Conservation (phyloP, 192 early-diverging fungal species). For the Coemansia sp. region DNA sequence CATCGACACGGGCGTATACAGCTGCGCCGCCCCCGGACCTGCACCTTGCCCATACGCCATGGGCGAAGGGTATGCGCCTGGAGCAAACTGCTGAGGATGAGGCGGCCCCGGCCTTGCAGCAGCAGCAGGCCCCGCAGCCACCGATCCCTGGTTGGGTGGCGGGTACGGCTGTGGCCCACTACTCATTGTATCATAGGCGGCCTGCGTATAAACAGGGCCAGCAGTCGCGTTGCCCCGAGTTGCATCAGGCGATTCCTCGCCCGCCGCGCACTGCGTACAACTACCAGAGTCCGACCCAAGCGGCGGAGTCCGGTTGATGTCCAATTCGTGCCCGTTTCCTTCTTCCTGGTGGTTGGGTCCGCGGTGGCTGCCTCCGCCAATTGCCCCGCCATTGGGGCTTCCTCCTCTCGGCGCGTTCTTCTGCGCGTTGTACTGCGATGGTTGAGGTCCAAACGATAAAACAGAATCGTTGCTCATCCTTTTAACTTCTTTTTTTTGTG, state of each 20-base stretch:
- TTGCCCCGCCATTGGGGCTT: background rate
- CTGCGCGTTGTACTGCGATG: conserved; percentile 13
- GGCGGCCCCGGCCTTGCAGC: background rate
- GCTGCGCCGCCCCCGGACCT: background rate
- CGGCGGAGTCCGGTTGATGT: background rate
- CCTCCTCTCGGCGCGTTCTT: background rate
- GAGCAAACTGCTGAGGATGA: background rate
- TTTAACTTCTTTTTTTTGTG: background rate
- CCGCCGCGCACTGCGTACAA: background rate
- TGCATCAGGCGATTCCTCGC: background rate
- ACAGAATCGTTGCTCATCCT: conserved; percentile 1
- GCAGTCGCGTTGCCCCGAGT: conserved; percentile 8
- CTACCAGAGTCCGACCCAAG: background rate
- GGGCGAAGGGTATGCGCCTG: background rate
- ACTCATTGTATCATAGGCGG: background rate
- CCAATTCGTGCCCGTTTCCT: background rate
- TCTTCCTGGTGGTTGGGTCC: background rate
- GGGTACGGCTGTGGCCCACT: conserved; percentile 22
- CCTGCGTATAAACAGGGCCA: background rate
- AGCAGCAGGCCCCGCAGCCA: background rate
- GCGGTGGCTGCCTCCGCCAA: background rate
- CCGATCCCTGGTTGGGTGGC: background rate
- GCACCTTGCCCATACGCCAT: background rate
- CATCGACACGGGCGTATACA: conserved; percentile 5
- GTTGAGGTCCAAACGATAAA: conserved; percentile 18